Evolutionary conservation across 2,329 filamentous ascomycete genomes (phyloP), one percentile per base, ranked within the genome.

Genomic region (Seiridium unicorne): DNA sequence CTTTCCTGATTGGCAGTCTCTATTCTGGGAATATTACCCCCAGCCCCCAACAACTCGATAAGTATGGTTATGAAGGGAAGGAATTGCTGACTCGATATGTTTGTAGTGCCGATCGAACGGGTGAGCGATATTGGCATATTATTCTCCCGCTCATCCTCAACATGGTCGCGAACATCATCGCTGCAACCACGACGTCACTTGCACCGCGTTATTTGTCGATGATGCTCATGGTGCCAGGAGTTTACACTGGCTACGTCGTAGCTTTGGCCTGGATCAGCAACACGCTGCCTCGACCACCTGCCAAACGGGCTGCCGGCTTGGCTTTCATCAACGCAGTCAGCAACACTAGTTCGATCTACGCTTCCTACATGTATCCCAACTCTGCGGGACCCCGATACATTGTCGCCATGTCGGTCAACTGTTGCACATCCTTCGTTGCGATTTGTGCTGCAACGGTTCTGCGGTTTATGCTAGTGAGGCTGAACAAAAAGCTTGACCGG

Each of bases 301-400:
- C 90, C 2, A 93, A 93, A 76, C 84, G 89, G 61, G 80, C 80
- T 1, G 79, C 89, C 0, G 89, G 89, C 0, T 72, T 94, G 4
- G 91, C 90, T 1, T 87, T 89, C 62, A 91, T 93, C 74, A 94
- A 94, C 69, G 87, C 88, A 2, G 80, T 91, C 8, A 85, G 83
- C 18, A 92, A 93, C 70, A 80, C 82, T 9, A 85, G 84, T 47
- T 86, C 82, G 53, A 93, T 93, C 64, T 93, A 89, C 68, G 86
- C 87, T 57, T 58, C 67, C 61, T 60, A 55, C 36, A 55, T 90
- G 80, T 91, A 91, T 66, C 83, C 83, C 13, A 77, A 84, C 62
- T 72, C 67, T 42, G 76, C 75, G 54, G 72, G 66, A 18, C 77
- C 77, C 8, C 72, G 69, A 53, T 81, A 80, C 64, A 72, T 84